Conservation (phyloP, 2,329 filamentous ascomycete species). For the Cladophialophora exuberans region DNA sequence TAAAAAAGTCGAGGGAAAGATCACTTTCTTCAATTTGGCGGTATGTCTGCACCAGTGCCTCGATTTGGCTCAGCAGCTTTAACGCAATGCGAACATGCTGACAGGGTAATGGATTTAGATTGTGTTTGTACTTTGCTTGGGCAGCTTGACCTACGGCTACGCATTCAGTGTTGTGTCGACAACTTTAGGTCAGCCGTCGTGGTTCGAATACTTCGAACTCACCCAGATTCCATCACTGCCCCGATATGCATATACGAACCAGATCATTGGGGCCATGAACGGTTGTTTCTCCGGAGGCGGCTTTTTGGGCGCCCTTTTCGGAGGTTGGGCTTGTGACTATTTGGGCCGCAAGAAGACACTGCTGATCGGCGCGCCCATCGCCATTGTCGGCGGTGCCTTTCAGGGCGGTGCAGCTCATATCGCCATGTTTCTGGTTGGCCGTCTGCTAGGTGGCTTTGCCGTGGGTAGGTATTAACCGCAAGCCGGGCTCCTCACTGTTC, state of each 20-base stretch:
- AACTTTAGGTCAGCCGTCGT: conserved; percentile 13
- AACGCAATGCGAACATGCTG: no score
- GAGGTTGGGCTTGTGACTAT: background rate
- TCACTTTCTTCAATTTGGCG: no score
- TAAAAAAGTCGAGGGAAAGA: no score
- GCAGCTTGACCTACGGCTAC: conserved; percentile 19
- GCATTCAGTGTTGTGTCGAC: conserved; percentile 14
- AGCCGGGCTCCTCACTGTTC: no score
- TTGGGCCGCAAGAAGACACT: conserved; percentile 24
- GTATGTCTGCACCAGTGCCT: no score
- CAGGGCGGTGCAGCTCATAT: conserved; percentile 12
- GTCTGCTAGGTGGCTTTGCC: conserved; percentile 2
- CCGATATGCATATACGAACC: conserved; percentile 33
- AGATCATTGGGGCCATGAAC: conserved; percentile 39
- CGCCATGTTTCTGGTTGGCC: conserved; percentile 21
- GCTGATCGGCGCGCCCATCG: conserved; percentile 37
- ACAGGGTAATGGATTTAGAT: no score
- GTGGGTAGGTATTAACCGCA: no score
- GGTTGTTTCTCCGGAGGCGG: conserved; percentile 48
- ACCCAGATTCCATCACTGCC: conserved; percentile 29
- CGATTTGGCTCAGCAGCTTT: no score
- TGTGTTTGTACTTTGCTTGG: conserved; percentile 2
- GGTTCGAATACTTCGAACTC: conserved; percentile 48
- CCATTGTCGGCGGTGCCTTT: conserved; percentile 13
- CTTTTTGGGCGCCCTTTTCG: conserved; percentile 41